Evolutionary conservation across 169 alveolate species (phyloP).

Genomic region (Babesia caballi): DNA sequence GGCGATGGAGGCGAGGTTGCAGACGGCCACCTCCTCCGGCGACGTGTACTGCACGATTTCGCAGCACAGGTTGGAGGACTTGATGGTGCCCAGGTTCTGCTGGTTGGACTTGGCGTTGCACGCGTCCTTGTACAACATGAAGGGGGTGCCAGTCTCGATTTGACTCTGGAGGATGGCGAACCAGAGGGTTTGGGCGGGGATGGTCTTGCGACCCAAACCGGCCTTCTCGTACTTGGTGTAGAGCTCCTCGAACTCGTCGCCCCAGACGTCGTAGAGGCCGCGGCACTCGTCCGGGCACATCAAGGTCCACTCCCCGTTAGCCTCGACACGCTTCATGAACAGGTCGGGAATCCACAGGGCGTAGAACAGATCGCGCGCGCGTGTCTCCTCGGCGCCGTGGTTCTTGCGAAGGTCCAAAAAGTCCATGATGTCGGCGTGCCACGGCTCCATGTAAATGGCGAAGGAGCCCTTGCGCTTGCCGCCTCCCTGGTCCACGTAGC

Average conservation of each 20-base stretch:
- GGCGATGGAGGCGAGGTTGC: constrained; percentile 97
- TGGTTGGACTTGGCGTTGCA: constrained; percentile 95
- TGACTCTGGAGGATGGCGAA: constrained; percentile 92
- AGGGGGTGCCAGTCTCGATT: constrained; percentile 99
- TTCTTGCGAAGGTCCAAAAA: constrained; percentile 93
- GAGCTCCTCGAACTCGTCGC: constrained; percentile 92
- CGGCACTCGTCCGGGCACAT: constrained; percentile 99
- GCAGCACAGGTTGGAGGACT: constrained; percentile 93
- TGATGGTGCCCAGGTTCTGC: constrained; percentile 96
- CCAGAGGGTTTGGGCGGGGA: constrained; percentile 96
- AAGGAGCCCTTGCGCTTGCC: constrained; percentile 97
- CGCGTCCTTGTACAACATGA: constrained; percentile 94
- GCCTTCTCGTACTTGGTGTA: constrained; percentile 86
- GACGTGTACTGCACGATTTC: constrained; percentile 96
- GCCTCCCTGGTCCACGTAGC: constrained; percentile 95
- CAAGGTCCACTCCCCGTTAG: constrained; percentile 92
- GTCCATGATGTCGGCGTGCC: constrained; percentile 98
- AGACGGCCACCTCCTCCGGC: constrained; percentile 97
- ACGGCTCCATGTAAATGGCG: constrained; percentile 98
- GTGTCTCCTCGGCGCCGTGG: constrained; percentile 96
- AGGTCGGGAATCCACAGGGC: constrained; percentile 99
- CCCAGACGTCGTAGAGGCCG: constrained; percentile 92
- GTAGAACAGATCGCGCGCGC: constrained; percentile 97
- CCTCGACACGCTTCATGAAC: constrained; percentile 96
- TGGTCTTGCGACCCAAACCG: constrained; percentile 90